Percentiles rank a stretch among this genome's conserved stretches.
phyloP scores from a whole-genome alignment of 2,329 filamentous ascomycete species.

The Aspergillus fructus region DNA sequence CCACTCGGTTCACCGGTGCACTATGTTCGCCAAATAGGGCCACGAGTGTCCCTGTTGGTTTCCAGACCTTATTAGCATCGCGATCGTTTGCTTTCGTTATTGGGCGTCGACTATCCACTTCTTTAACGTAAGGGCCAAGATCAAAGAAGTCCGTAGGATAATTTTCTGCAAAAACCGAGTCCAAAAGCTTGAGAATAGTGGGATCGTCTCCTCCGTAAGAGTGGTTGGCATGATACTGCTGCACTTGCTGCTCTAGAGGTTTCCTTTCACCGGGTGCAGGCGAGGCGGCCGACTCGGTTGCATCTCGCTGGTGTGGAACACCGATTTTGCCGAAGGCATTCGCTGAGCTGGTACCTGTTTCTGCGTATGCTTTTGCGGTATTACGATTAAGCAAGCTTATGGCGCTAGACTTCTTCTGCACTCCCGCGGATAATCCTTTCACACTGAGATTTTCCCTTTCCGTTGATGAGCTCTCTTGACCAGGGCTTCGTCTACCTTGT shows the following conservation, averaged over 20 bases:
- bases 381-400: conserved; percentile 62
- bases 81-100: conserved; percentile 57
- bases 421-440: conserved; percentile 26
- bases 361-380: conserved; percentile 60
- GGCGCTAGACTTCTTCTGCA: conserved; percentile 52
- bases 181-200: conserved; percentile 63
- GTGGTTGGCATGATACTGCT: conserved; percentile 65
- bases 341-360: conserved; percentile 62
- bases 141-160: conserved; percentile 62
- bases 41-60: conserved; percentile 77
- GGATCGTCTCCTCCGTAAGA: conserved; percentile 79
- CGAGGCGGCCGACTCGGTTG: conserved; percentile 36
- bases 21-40: conserved; percentile 87
- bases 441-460: conserved; percentile 30
- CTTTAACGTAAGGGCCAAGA: conserved; percentile 76
- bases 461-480: conserved; percentile 31
- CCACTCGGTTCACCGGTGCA: conserved; percentile 76
- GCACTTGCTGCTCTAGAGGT: conserved; percentile 25
- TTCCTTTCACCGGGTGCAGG: conserved; percentile 36
- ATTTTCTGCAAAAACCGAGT: conserved; percentile 75
- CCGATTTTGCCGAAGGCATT: conserved; percentile 67
- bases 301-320: conserved; percentile 45
- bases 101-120: conserved; percentile 55
- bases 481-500: conserved; percentile 23
- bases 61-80: conserved; percentile 67